These are phyloP conservation scores for Aaosphaeria pasadenensis DNA, from an alignment of 2,329 filamentous ascomycete species.

Conservation along the genomic window DNA sequence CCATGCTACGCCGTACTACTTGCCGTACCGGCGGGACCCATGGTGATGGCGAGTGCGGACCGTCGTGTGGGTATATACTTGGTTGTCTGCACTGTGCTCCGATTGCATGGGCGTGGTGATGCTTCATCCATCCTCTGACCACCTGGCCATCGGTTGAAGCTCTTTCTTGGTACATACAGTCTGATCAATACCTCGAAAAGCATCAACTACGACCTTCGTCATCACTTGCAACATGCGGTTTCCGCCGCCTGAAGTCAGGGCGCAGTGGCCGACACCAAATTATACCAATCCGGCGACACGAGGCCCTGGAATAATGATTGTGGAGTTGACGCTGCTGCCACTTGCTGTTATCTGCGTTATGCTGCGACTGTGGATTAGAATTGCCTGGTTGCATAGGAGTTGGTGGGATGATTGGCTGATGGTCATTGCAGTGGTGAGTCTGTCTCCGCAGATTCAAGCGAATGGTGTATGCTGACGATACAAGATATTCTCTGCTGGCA, in stretches of 20 bases:
- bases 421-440: constrained; percentile 34
- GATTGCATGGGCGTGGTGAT: not conserved
- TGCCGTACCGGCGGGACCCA: not conserved
- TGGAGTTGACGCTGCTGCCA: constrained; percentile 35
- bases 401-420: constrained; percentile 41
- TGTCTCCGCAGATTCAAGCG: not conserved
- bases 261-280: constrained; percentile 43
- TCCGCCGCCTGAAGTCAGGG: constrained; percentile 31
- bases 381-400: constrained; percentile 35
- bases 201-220: not conserved
- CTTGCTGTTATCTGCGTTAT: constrained; percentile 35
- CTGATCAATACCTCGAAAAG: not conserved
- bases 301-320: constrained; percentile 42
- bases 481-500: constrained; percentile 30
- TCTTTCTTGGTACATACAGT: not conserved
- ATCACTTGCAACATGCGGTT: constrained; percentile 23
- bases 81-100: not conserved
- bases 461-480: not conserved
- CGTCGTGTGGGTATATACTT: not conserved
- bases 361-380: constrained; percentile 33
- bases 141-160: not conserved
- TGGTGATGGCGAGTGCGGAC: not conserved
- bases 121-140: not conserved
- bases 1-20: not conserved
- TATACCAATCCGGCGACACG: constrained; percentile 42